Conservation (phyloP, 192 early-diverging fungal genomes). For the Dissophora globulifera region DNA sequence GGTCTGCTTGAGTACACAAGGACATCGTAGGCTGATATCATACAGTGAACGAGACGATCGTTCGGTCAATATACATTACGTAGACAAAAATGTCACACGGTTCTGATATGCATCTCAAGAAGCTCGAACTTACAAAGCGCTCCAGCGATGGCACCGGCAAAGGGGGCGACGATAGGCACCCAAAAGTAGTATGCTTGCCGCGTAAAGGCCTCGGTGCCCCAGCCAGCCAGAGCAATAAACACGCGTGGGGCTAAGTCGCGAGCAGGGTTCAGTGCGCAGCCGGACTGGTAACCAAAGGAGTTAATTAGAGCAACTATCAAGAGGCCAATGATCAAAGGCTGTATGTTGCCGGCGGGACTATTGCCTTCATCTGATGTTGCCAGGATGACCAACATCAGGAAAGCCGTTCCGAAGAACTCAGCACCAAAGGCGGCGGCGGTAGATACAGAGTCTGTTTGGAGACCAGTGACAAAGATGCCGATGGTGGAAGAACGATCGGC, state of each 20-base stretch:
- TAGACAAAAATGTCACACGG: no score
- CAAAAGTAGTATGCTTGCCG: conserved; percentile 69
- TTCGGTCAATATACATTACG: no score
- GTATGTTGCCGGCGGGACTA: conserved; percentile 59
- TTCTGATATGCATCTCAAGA: no score
- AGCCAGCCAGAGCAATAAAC: conserved; percentile 70
- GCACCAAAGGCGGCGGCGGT: conserved; percentile 62
- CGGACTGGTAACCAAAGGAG: conserved; percentile 69
- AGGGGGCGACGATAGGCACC: conserved; percentile 72
- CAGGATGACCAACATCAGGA: conserved; percentile 71
- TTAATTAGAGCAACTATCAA: conserved; percentile 64
- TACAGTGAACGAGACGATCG: background rate
- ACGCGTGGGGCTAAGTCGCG: conserved; percentile 79
- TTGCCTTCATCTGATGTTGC: conserved; percentile 64
- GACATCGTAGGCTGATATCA: conserved; percentile 62
- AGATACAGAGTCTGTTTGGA: conserved; percentile 44
- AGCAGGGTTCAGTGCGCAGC: conserved; percentile 77
- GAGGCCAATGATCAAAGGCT: conserved; percentile 67
- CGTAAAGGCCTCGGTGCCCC: conserved; percentile 71
- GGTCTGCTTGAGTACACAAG: conserved; percentile 57
- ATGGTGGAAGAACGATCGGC: conserved; percentile 62
- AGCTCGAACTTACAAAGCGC: conserved; percentile 54
- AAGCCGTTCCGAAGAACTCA: conserved; percentile 71
- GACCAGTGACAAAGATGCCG: conserved; percentile 17
- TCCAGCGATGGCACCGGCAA: conserved; percentile 69